Conservation (phyloP, 1,139 yeast genomes). For the Suhomyces bokatorum region DNA sequence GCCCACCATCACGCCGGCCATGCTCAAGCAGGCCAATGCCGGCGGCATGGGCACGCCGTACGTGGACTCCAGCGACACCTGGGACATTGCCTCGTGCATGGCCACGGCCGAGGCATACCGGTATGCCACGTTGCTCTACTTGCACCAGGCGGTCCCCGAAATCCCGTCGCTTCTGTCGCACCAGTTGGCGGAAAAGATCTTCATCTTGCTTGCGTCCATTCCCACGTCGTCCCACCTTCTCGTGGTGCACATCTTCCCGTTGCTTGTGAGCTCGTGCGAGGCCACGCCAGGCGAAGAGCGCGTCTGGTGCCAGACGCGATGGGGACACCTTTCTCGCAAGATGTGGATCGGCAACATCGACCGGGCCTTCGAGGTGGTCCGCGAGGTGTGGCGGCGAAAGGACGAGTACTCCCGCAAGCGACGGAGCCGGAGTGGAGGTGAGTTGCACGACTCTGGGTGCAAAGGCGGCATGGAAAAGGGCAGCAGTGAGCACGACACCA, state of each 20-base stretch:
- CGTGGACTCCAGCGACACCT: constrained; percentile 24
- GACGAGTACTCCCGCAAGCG: constrained; percentile 39
- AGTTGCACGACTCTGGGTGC: constrained; percentile 3
- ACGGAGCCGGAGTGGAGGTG: constrained; percentile 15
- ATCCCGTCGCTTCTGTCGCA: constrained; percentile 57
- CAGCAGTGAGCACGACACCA: constrained; percentile 24
- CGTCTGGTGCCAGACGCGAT: constrained; percentile 60
- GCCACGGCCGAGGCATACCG: constrained; percentile 72
- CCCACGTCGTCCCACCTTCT: constrained; percentile 59
- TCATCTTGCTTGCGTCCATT: constrained; percentile 60
- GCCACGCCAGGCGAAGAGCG: constrained; percentile 59
- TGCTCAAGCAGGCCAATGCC: constrained; percentile 31
- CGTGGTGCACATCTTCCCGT: constrained; percentile 63
- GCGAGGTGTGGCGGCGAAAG: constrained; percentile 67
- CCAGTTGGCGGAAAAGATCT: constrained; percentile 58
- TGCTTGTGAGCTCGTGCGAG: constrained; percentile 65
- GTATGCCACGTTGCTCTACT: constrained; percentile 54
- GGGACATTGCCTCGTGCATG: constrained; percentile 60
- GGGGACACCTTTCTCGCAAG: constrained; percentile 53
- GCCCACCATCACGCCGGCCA: constrained; percentile 43
- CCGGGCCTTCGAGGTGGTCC: constrained; percentile 65
- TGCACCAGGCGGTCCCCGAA: constrained; percentile 72
- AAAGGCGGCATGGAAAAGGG: constrained; percentile 5
- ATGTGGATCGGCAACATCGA: constrained; percentile 69
- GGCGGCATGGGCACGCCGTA: constrained; percentile 16